phyloP scores from a whole-genome alignment of 257 asterid species.

The Misopates orontium region DNA sequence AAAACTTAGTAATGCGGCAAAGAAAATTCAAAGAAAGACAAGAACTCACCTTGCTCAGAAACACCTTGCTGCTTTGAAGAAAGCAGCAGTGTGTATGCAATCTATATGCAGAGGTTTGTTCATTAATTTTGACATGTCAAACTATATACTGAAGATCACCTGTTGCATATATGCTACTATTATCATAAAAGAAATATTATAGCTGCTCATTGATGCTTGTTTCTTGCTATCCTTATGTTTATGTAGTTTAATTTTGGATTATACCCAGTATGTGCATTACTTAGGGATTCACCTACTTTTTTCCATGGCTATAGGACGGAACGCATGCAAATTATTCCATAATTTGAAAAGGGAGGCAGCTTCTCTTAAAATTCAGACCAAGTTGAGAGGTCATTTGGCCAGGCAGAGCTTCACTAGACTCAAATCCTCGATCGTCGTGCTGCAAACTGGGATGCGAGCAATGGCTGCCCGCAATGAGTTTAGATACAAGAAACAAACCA shows the following conservation, averaged over 20 bases:
- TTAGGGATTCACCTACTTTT: conserved; percentile 15
- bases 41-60: conserved; percentile 75
- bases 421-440: conserved; percentile 50
- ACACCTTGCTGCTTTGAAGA: conserved; percentile 71
- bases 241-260: not conserved
- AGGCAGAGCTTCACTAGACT: conserved; percentile 58
- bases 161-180: not conserved
- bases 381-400: conserved; percentile 67
- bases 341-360: conserved; percentile 73
- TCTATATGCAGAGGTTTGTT: conserved; percentile 81
- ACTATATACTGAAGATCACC: not conserved
- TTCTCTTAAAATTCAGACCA: conserved; percentile 77
- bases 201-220: not conserved
- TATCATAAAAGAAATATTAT: conserved; percentile 6
- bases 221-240: not conserved
- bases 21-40: conserved; percentile 74
- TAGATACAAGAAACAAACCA: conserved; percentile 60
- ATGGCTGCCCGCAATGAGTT: conserved; percentile 76
- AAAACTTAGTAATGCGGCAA: conserved; percentile 80
- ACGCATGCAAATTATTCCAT: conserved; percentile 62
- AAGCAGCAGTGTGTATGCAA: conserved; percentile 71
- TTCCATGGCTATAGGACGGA: conserved; percentile 55
- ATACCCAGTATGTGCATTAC: conserved; percentile 1
- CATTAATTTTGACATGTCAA: conserved; percentile 17
- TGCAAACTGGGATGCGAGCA: conserved; percentile 80